phyloP scores from a whole-genome alignment of 2,329 filamentous ascomycete species.

The Fusarium newnesense region DNA sequence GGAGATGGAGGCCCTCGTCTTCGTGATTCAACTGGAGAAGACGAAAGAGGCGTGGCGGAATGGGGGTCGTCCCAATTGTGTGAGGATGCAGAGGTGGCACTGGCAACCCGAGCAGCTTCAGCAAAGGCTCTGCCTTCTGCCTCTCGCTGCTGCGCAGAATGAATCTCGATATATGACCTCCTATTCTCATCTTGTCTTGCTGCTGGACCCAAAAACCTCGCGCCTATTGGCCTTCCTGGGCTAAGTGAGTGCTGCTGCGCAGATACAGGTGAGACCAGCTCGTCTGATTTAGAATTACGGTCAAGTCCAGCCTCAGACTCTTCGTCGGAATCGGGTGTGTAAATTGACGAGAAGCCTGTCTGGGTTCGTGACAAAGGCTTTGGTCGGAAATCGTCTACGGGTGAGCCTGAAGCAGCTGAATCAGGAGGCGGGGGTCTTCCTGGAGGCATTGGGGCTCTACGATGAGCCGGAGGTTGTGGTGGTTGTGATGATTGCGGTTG shows the following conservation, averaged over 20 bases:
- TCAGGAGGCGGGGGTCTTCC: conserved; percentile 26
- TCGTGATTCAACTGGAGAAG: conserved; percentile 42
- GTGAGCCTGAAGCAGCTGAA: conserved; percentile 3
- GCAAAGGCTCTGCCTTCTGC: conserved; percentile 70
- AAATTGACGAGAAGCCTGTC: conserved; percentile 45
- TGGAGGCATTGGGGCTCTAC: conserved; percentile 24
- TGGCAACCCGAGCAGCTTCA: conserved; percentile 55
- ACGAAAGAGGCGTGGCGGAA: conserved; percentile 37
- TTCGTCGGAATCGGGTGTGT: conserved; percentile 36
- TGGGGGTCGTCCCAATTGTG: conserved; percentile 49
- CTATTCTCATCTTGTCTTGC: conserved; percentile 61
- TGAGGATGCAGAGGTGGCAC: conserved; percentile 47
- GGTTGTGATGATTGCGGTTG: background rate
- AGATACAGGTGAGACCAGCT: conserved; percentile 32
- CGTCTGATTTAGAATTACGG: conserved; percentile 22
- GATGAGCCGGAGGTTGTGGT: conserved; percentile 45
- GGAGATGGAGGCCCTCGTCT: conserved; percentile 43
- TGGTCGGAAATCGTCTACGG: conserved; percentile 61
- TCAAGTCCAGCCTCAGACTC: conserved; percentile 24
- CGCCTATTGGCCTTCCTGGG: conserved; percentile 45
- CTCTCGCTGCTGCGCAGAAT: conserved; percentile 68
- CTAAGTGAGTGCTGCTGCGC: conserved; percentile 42
- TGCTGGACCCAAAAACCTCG: conserved; percentile 56
- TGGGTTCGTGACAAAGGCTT: conserved; percentile 54
- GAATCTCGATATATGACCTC: conserved; percentile 67